Percentiles rank a stretch among this genome's conserved stretches.
phyloP scores from a whole-genome alignment of 1,284 basidiomycete genomes.

The Pyrrhoderma lamaoense region DNA sequence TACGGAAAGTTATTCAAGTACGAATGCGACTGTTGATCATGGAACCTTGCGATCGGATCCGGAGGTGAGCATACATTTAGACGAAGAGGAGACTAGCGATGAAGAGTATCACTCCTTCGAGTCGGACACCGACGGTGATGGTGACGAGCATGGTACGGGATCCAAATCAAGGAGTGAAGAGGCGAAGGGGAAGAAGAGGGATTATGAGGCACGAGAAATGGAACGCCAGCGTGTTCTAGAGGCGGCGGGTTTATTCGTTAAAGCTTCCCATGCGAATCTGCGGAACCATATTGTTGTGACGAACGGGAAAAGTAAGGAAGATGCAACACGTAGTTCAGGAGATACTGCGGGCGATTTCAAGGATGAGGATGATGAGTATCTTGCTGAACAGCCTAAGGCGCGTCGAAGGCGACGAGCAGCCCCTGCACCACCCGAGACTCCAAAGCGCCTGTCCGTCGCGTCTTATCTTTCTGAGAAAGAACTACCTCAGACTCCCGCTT shows the following conservation, averaged over 20 bases:
- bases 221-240: conserved; percentile 80
- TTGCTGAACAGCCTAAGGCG: not conserved
- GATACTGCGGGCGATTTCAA: conserved; percentile 31
- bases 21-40: no score
- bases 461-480: conserved; percentile 34
- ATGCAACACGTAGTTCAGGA: conserved; percentile 22
- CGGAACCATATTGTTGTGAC: no score
- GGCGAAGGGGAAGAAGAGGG: conserved; percentile 42
- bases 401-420: conserved; percentile 31
- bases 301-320: no score
- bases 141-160: conserved; percentile 24
- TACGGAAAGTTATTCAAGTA: no score
- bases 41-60: no score
- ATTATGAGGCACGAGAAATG: conserved; percentile 59
- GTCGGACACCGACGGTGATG: conserved; percentile 40
- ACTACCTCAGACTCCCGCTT: conserved; percentile 43
- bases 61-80: not conserved
- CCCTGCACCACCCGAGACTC: conserved; percentile 45
- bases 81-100: conserved; percentile 26
- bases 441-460: conserved; percentile 27
- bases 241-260: conserved; percentile 81
- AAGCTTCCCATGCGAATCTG: conserved; percentile 21
- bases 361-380: conserved; percentile 20
- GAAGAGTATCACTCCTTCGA: conserved; percentile 31
- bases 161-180: conserved; percentile 15